Evolutionary conservation across 1,284 basidiomycete species (phyloP).

Genomic region (Athelia sp.): DNA sequence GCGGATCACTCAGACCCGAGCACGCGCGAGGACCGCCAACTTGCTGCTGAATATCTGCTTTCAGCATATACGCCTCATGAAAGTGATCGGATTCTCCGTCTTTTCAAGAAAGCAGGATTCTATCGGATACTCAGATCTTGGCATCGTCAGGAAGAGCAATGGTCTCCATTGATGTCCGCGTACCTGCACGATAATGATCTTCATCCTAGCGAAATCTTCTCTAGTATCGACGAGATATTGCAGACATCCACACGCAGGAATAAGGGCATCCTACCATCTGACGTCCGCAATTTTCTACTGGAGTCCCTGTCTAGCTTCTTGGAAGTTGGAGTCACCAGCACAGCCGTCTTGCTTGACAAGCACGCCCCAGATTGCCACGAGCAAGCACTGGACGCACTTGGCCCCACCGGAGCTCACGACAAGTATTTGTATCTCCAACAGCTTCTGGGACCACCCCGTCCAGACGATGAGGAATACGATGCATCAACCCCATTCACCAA

Average conservation of each 20-base stretch:
- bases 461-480: slow-evolving; percentile 39
- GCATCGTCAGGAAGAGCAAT: slow-evolving; percentile 73
- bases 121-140: slow-evolving; percentile 84
- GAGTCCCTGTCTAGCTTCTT: slow-evolving; percentile 64
- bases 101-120: slow-evolving; percentile 86
- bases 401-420: slow-evolving; percentile 40
- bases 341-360: slow-evolving; percentile 73
- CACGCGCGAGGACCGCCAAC: slow-evolving; percentile 89
- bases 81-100: slow-evolving; percentile 55
- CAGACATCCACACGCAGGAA: slow-evolving; percentile 35
- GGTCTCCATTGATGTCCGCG: slow-evolving; percentile 70
- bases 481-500: slow-evolving; percentile 15
- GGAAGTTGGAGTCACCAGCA: slow-evolving; percentile 54
- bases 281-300: slow-evolving; percentile 48
- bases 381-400: slow-evolving; percentile 44
- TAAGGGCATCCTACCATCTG: slow-evolving; percentile 42
- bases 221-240: slow-evolving; percentile 62
- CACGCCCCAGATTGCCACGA: slow-evolving; percentile 64
- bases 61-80: slow-evolving; percentile 88
- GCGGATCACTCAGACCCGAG: slow-evolving; percentile 66
- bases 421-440: slow-evolving; percentile 78
- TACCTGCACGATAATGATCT: slow-evolving; percentile 76
- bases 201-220: slow-evolving; percentile 58
- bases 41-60: slow-evolving; percentile 93
- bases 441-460: slow-evolving; percentile 59